Evolutionary conservation across 2,329 filamentous ascomycete genomes (phyloP).

Genomic region (Ophiostoma piceae): DNA sequence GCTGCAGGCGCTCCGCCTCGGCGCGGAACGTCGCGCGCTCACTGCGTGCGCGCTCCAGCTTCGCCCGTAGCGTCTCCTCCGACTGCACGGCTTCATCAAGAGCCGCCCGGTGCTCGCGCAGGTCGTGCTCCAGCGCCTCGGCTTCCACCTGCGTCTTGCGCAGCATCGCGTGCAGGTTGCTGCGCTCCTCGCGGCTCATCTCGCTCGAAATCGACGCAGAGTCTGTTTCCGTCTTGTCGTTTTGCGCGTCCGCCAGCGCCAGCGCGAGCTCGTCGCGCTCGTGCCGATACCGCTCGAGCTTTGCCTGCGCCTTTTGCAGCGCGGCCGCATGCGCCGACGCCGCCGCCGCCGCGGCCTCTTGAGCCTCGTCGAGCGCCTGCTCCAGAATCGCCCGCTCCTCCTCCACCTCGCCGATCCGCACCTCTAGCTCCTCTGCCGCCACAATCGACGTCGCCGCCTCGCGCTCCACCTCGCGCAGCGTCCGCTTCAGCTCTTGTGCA

Average conservation of each 20-base stretch:
- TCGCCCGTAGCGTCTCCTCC: conserved; percentile 57
- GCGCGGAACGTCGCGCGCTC: conserved; percentile 55
- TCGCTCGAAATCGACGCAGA: conserved; percentile 30
- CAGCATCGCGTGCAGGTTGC: conserved; percentile 55
- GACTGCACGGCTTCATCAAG: conserved; percentile 53
- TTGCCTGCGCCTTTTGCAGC: conserved; percentile 43
- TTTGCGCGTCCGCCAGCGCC: conserved; percentile 34
- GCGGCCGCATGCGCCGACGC: conserved; percentile 41
- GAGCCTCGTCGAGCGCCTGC: conserved; percentile 52
- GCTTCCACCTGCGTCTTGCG: conserved; percentile 59
- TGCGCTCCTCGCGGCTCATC: conserved; percentile 49
- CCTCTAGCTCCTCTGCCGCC: conserved; percentile 43
- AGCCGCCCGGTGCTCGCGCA: conserved; percentile 62
- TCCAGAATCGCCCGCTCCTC: conserved; percentile 56
- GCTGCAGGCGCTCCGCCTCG: conserved; percentile 51
- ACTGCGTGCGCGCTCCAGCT: conserved; percentile 64
- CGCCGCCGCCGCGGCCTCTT: conserved; percentile 47
- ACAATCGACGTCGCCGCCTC: conserved; percentile 37
- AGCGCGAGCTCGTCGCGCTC: conserved; percentile 41
- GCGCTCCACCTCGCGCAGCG: conserved; percentile 48
- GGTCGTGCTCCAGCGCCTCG: conserved; percentile 66
- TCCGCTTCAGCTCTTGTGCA: conserved; percentile 49
- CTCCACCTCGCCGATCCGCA: conserved; percentile 52
- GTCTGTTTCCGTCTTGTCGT: conserved; percentile 24
- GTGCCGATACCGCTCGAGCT: conserved; percentile 48